Evolutionary conservation across 2,329 filamentous ascomycete species (phyloP).

Genomic region (Exophiala bonariae): DNA sequence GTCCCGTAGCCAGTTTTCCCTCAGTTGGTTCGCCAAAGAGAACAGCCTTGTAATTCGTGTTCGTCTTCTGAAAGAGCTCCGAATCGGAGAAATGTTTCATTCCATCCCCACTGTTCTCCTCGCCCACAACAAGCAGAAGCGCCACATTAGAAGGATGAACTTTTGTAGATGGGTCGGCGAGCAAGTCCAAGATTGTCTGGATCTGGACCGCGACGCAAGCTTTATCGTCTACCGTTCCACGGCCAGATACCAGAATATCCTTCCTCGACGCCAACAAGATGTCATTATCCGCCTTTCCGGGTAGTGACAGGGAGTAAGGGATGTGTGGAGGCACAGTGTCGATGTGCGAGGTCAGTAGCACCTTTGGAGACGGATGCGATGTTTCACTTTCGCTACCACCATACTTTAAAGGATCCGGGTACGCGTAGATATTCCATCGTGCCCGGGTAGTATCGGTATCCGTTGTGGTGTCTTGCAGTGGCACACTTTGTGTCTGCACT

Average conservation of each 20-base stretch:
- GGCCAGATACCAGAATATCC: conserved; percentile 42
- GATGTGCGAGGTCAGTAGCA: conserved; percentile 69
- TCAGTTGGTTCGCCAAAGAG: conserved; percentile 96
- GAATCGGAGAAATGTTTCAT: conserved; percentile 62
- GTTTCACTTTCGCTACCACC: conserved; percentile 7
- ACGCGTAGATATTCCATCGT: conserved; percentile 78
- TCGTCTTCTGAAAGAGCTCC: conserved; percentile 43
- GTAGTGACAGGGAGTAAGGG: conserved; percentile 45
- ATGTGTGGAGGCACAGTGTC: conserved; percentile 63
- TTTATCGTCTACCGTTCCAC: conserved; percentile 49
- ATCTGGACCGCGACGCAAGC: conserved; percentile 46
- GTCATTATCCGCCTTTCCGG: conserved; percentile 29
- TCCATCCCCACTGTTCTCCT: conserved; percentile 78
- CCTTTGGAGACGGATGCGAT: conserved; percentile 29
- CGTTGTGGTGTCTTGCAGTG: conserved; percentile 27
- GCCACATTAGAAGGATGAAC: conserved; percentile 34
- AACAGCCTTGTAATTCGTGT: conserved; percentile 60
- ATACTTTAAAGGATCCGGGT: conserved; percentile 37
- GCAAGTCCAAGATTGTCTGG: conserved; percentile 47
- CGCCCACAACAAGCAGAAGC: conserved; percentile 71
- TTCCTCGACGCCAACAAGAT: conserved; percentile 38
- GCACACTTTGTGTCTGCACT: conserved; percentile 58
- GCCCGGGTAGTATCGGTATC: conserved; percentile 32
- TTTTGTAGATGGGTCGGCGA: conserved; percentile 39
- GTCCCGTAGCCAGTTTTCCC: conserved; percentile 79